phyloP scores from a whole-genome alignment of 495 filamentous ascomycete species.

The Achaetomiella virescens region DNA sequence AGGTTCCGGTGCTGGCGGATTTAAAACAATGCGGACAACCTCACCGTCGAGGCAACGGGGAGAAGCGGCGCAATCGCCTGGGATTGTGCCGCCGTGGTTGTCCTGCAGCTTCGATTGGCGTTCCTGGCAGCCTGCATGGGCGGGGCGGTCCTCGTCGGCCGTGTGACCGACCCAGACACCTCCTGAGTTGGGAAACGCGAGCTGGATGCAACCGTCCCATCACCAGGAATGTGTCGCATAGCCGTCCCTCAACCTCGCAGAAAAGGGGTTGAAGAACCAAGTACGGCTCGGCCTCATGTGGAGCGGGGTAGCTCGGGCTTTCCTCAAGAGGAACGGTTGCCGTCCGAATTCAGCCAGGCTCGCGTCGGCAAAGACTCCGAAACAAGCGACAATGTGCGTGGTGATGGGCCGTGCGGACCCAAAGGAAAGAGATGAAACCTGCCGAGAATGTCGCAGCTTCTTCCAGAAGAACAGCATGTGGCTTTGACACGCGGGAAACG shows the following conservation, averaged over 20 bases:
- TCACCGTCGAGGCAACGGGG: background rate
- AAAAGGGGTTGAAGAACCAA: too few species aligned
- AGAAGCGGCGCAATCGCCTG: constrained; percentile 6
- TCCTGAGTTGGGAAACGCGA: too few species aligned
- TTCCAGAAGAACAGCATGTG: constrained; percentile 23
- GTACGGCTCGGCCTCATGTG: background rate
- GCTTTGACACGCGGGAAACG: constrained; percentile 3
- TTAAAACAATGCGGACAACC: constrained; percentile 2
- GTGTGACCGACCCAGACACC: background rate
- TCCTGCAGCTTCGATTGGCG: constrained; percentile 15
- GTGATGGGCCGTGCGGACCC: constrained; percentile 12
- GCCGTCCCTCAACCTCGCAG: too few species aligned
- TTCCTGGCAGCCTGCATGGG: constrained; percentile 14
- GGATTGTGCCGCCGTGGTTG: background rate
- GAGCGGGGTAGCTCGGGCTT: constrained; percentile 5
- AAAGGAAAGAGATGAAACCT: constrained; percentile 25
- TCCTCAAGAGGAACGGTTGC: constrained; percentile 3
- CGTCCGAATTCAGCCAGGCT: constrained; percentile 10
- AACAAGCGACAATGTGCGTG: constrained; percentile 23
- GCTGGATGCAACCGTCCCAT: constrained; percentile 5
- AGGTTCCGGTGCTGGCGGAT: background rate
- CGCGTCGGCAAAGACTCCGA: constrained; percentile 19
- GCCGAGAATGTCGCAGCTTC: constrained; percentile 20
- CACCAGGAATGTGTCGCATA: background rate
- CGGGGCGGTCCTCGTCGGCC: background rate